Base-by-base conservation (phyloP, 192 early-diverging fungal genomes). In the Entomortierella beljakovae region DNA sequence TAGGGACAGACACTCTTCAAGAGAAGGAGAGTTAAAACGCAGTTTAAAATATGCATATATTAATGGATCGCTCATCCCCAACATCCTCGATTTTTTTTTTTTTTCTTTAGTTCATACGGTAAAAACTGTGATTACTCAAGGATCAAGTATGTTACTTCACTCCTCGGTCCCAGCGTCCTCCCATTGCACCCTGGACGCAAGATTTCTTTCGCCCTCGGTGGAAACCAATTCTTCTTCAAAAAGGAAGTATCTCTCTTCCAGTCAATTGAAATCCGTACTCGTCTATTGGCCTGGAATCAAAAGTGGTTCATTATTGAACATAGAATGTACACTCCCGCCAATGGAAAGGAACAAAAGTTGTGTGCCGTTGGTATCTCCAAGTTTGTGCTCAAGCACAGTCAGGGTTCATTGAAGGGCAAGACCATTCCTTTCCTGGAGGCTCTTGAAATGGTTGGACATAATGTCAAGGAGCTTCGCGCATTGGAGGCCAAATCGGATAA, bases 261-360 rank as follows among this genome's bases (percentile, higher is more conserved):
- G 34, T 66, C 77, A 22, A 84, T 82, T 51, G 83, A 79, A 48
- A 76, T 86, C 34, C 81, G 81, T 22, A 79, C 75, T 1, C 82
- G 85, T 0, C 55, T 86, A 23, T 79, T 70, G 40, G 70, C 82
- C 20, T 86, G 85, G 85, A 82, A 73, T 26, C 72, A 84, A 51
- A 86, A 86, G 58, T 86, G 85, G 85, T 64, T 86, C 28, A 68
- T 82, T 8, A 61, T 86, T 40, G 80, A 86, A 50, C 85, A 86
- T 40, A 66, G 85, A 20, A 58, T 79, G 55, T 79, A 79, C 51
- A 70, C 75, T 3, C 75, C 75, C 9, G 10, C 73, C 2, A 15
- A 18, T 6, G 31, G 42, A n/a, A 37, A 40, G 6, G 23, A 28
- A 5, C 65, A 77, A 43, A 58, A 22, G 0, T 40, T 79, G 60